These are phyloP conservation scores for Mycena vitilis DNA, from an alignment of 768 basidiomycete species.

Conservation along the genomic window DNA sequence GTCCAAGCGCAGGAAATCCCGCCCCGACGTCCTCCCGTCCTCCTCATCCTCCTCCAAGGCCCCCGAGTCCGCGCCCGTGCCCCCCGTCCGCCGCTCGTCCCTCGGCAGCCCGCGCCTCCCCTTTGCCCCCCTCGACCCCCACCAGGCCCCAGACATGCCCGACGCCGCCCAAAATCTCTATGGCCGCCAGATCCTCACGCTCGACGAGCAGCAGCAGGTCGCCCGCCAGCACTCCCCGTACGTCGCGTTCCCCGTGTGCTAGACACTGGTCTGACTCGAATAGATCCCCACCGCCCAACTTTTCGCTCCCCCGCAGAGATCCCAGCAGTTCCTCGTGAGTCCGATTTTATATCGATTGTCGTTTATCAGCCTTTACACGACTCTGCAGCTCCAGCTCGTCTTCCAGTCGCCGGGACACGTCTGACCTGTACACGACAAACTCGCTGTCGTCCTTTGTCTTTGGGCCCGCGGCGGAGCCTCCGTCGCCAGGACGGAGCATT, in stretches of 20 bases:
- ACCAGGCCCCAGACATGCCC: slow-evolving; percentile 23
- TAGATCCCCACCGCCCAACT: slow-evolving; percentile 30
- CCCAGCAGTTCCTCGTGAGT: slow-evolving; percentile 10
- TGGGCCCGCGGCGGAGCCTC: slow-evolving; percentile 52
- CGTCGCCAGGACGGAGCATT: slow-evolving; percentile 45
- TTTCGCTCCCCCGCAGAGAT: slow-evolving; percentile 25
- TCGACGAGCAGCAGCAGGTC: slow-evolving; percentile 27
- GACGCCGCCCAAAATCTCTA: slow-evolving; percentile 23
- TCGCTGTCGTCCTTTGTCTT: slow-evolving; percentile 61
- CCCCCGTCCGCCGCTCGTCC: slow-evolving; percentile 26
- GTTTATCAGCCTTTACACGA: background rate
- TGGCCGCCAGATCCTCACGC: slow-evolving; percentile 25
- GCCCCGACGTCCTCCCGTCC: slow-evolving; percentile 19
- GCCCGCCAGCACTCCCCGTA: slow-evolving; percentile 20
- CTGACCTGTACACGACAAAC: slow-evolving; percentile 54
- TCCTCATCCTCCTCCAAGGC: background rate
- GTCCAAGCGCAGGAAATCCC: slow-evolving; percentile 33
- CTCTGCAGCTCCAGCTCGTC: background rate
- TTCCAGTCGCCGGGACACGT: slow-evolving; percentile 6
- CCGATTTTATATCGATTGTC: background rate
- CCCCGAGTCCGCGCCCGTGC: background rate
- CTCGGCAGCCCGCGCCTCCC: slow-evolving; percentile 32
- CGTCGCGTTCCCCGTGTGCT: background rate
- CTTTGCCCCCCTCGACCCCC: slow-evolving; percentile 29
- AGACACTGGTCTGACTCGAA: background rate